Conservation (phyloP, 768 basidiomycete species). For the Mycena capillaripes region DNA sequence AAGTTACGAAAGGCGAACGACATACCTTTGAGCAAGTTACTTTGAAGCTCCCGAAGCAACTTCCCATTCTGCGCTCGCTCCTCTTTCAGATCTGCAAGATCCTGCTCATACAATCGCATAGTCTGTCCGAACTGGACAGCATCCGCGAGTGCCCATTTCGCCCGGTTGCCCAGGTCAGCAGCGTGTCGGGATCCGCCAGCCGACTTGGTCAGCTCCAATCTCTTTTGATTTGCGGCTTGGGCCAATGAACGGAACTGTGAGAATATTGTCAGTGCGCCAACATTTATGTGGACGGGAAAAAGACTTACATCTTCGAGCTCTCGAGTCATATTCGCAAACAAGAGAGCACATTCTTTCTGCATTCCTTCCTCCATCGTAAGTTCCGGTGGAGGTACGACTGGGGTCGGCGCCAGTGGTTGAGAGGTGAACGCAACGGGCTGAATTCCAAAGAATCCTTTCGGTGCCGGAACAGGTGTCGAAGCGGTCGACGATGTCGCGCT, state of each 20-base stretch:
- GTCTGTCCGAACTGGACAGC: slow-evolving; percentile 64
- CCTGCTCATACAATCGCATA: slow-evolving; percentile 63
- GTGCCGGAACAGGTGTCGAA: slow-evolving; percentile 10
- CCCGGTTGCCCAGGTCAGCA: slow-evolving; percentile 59
- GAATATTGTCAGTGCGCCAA: neutral
- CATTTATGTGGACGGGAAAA: neutral
- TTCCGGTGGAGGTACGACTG: slow-evolving; percentile 31
- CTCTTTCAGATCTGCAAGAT: slow-evolving; percentile 64
- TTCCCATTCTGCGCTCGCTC: slow-evolving; percentile 56
- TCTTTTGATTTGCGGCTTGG: slow-evolving; percentile 51
- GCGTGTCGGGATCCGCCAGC: slow-evolving; percentile 55
- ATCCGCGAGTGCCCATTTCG: slow-evolving; percentile 71
- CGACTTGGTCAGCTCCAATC: slow-evolving; percentile 52
- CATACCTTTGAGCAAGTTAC: slow-evolving; percentile 77
- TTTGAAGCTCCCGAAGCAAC: slow-evolving; percentile 69
- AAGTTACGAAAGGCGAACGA: slow-evolving; percentile 1
- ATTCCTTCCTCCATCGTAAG: slow-evolving; percentile 69
- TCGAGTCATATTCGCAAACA: slow-evolving; percentile 60
- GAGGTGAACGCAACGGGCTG: slow-evolving; percentile 12
- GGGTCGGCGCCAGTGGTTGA: slow-evolving; percentile 27
- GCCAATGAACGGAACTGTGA: slow-evolving; percentile 62
- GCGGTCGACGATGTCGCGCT: neutral
- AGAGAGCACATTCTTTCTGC: slow-evolving; percentile 71
- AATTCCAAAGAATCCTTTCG: slow-evolving; percentile 22
- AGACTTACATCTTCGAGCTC: slow-evolving; percentile 74